phyloP scores from a whole-genome alignment of 2,329 filamentous ascomycete genomes.

The Colletotrichum sp. region DNA sequence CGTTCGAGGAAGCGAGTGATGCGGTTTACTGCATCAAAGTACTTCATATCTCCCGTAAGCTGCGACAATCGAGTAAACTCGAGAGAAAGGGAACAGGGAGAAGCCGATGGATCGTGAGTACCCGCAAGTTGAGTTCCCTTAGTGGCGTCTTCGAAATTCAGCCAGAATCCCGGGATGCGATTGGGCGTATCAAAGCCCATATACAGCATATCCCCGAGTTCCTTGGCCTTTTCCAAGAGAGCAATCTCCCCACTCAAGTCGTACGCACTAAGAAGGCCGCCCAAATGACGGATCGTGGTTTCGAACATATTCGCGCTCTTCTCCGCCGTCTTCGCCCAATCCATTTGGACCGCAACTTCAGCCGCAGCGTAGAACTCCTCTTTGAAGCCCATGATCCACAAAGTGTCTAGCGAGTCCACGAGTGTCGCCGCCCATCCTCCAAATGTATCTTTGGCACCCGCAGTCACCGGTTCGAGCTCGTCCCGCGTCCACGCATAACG shows the following conservation, averaged over 20 bases:
- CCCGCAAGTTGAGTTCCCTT: slow-evolving; percentile 8
- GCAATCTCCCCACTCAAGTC: slow-evolving; percentile 63
- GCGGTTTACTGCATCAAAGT: slow-evolving; percentile 73
- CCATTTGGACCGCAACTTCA: slow-evolving; percentile 46
- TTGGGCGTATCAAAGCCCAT: slow-evolving; percentile 72
- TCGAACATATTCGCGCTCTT: slow-evolving; percentile 68
- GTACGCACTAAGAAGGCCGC: slow-evolving; percentile 72
- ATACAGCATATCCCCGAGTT: slow-evolving; percentile 69
- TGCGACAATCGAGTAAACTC: slow-evolving; percentile 78
- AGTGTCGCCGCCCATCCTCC: slow-evolving; percentile 54
- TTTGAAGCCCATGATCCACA: slow-evolving; percentile 61
- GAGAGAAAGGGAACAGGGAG: slow-evolving; percentile 68
- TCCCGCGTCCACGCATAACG: slow-evolving; percentile 50
- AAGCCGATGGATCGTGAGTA: slow-evolving; percentile 44
- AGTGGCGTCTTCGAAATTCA: slow-evolving; percentile 16
- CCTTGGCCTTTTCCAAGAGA: slow-evolving; percentile 65
- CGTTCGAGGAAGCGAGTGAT: slow-evolving; percentile 71
- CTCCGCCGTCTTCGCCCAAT: slow-evolving; percentile 53
- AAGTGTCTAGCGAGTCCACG: slow-evolving; percentile 53
- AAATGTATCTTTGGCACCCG: slow-evolving; percentile 42
- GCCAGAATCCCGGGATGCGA: slow-evolving; percentile 55
- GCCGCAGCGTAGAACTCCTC: slow-evolving; percentile 55
- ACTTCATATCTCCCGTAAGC: slow-evolving; percentile 73
- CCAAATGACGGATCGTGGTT: slow-evolving; percentile 74
- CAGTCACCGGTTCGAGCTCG: slow-evolving; percentile 48